Percentiles rank a stretch among this genome's conserved stretches.
Evolutionary conservation across 2,329 filamentous ascomycete genomes (phyloP).

Genomic region (Incumbomyces lentus): DNA sequence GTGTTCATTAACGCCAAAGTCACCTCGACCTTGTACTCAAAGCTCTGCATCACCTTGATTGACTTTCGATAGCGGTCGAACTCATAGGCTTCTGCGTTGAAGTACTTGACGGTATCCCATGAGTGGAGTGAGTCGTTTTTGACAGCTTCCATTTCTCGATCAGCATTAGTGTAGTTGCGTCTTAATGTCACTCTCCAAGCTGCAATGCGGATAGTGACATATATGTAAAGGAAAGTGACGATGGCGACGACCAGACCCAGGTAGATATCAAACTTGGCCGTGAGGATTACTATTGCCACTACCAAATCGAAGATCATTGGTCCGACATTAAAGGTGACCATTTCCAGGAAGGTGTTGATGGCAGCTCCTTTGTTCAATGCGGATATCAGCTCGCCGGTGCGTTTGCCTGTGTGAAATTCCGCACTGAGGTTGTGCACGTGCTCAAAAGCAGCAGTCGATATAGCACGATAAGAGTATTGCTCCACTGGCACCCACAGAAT

Average conservation of each 20-base stretch:
- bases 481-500: constrained; percentile 93
- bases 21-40: constrained; percentile 65
- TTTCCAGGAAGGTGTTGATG: constrained; percentile 93
- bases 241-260: constrained; percentile 84
- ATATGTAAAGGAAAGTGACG: constrained; percentile 91
- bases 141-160: constrained; percentile 88
- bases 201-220: constrained; percentile 91
- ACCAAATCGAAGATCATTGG: constrained; percentile 88
- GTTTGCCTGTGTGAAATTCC: constrained; percentile 93
- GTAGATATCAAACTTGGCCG: constrained; percentile 69
- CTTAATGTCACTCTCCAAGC: constrained; percentile 85
- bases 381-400: constrained; percentile 90
- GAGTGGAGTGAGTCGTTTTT: constrained; percentile 98
- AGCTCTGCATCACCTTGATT: constrained; percentile 59
- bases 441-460: constrained; percentile 92
- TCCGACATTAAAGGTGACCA: constrained; percentile 88
- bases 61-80: constrained; percentile 62
- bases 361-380: constrained; percentile 91
- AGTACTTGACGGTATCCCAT: constrained; percentile 93
- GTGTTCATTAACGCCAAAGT: constrained; percentile 74
- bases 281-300: constrained; percentile 74
- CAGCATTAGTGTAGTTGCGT: constrained; percentile 87
- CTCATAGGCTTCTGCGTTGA: constrained; percentile 74
- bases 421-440: constrained; percentile 91
- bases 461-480: constrained; percentile 88